Percentiles rank a stretch among this genome's conserved stretches.
These are phyloP conservation scores for Gymnopilus dilepis DNA, from an alignment of 768 basidiomycete genomes.

Conservation along the genomic window DNA sequence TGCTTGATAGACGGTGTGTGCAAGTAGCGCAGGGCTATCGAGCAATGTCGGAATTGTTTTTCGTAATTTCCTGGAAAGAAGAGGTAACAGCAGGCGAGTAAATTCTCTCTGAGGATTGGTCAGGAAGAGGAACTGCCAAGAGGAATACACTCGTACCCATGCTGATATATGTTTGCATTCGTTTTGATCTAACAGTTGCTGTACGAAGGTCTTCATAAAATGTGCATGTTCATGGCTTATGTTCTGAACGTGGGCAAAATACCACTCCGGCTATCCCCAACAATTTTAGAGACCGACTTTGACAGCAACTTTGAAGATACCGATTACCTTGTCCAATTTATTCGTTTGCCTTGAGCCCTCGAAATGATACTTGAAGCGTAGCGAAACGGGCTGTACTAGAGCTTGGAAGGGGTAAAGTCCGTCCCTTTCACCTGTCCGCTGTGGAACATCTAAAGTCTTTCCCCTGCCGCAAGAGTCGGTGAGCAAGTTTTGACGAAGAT, in stretches of 20 bases:
- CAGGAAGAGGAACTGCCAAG: slow-evolving; percentile 12
- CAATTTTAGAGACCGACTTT: background rate
- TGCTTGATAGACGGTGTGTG: slow-evolving; percentile 95
- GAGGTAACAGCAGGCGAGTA: slow-evolving; percentile 73
- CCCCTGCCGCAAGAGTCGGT: slow-evolving; percentile 46
- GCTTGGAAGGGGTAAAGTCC: slow-evolving; percentile 86
- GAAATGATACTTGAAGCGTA: slow-evolving; percentile 96
- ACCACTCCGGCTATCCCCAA: slow-evolving; percentile 87
- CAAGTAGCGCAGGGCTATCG: slow-evolving; percentile 81
- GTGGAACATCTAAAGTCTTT: slow-evolving; percentile 43
- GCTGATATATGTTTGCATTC: slow-evolving; percentile 71
- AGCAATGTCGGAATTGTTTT: slow-evolving; percentile 77
- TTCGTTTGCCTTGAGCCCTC: slow-evolving; percentile 88
- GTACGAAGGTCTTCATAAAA: slow-evolving; percentile 80
- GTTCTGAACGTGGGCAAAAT: slow-evolving; percentile 90
- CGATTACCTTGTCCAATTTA: slow-evolving; percentile 82
- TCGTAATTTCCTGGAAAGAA: slow-evolving; percentile 76
- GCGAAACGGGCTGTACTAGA: slow-evolving; percentile 78
- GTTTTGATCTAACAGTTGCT: slow-evolving; percentile 67
- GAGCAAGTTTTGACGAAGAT: background rate
- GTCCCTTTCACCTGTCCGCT: slow-evolving; percentile 42
- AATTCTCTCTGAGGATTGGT: slow-evolving; percentile 74
- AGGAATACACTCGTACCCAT: slow-evolving; percentile 58
- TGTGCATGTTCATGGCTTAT: slow-evolving; percentile 81
- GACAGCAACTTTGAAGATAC: too few relatives aligned